These are phyloP conservation scores for Globisporangium polare DNA, from an alignment of 352 stramenopile species.

Conservation along the genomic window DNA sequence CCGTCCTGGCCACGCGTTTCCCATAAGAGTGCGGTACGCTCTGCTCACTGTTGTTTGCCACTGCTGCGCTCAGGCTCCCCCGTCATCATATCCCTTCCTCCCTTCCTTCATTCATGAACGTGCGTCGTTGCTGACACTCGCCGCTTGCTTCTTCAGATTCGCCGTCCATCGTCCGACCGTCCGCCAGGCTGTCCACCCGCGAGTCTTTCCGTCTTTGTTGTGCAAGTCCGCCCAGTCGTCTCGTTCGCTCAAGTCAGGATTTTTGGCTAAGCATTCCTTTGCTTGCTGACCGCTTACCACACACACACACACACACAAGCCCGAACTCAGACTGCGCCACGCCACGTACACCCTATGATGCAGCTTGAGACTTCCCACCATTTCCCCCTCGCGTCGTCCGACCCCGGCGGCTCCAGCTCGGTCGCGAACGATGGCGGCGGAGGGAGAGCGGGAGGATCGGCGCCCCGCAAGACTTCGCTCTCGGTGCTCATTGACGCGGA, in stretches of 20 bases:
- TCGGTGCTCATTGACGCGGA: conserved; percentile 10
- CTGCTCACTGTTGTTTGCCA: not conserved
- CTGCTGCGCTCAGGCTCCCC: no score
- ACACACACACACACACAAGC: not conserved
- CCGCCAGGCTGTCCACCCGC: not conserved
- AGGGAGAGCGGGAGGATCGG: not conserved
- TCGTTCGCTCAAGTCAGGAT: no score
- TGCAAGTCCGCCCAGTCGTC: not conserved
- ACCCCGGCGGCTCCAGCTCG: not conserved
- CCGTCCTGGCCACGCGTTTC: no score
- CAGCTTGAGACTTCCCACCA: conserved; percentile 1
- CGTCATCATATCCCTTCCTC: not conserved
- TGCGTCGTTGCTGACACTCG: not conserved
- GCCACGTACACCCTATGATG: not conserved
- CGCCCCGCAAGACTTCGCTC: conserved; percentile 1
- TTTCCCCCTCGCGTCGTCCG: not conserved
- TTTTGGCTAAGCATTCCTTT: no score
- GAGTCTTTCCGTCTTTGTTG: not conserved
- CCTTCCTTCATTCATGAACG: not conserved
- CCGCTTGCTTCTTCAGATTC: not conserved
- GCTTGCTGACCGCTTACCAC: not conserved
- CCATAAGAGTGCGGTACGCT: not conserved
- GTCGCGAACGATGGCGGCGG: not conserved
- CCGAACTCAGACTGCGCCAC: not conserved
- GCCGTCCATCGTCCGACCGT: not conserved